Evolutionary conservation across 208 protist genomes (phyloP), one percentile per base, ranked within the genome.

Genomic region (Angomonas ambiguus): DNA sequence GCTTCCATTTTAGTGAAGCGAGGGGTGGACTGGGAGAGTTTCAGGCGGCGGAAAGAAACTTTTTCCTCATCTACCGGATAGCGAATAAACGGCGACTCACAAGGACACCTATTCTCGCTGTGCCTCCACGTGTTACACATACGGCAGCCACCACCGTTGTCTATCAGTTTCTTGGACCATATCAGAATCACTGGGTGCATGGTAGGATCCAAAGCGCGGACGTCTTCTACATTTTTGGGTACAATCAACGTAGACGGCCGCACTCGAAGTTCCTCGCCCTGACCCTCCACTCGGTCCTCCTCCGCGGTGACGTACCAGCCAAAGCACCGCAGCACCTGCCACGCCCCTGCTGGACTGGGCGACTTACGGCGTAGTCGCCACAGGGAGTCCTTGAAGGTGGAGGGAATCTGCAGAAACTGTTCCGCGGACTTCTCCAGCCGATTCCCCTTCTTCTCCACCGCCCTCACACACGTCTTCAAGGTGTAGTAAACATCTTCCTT

Each of bases 51-150:
- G 31, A 30, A 60, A 18, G 16, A 33, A 8, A 51, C 35, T 41
- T 64, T 25, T 10, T 34, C 30, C 38, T 48, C 60, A 25, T 13
- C 62, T 35, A 56, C 45, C 30, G 82, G 76, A 31, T 68, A 62
- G 30, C 76, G 74, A 28, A 76, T 49, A 69, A 92, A 92, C 3
- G 89, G 80, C 16, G 18, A 42, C 51, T 95, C 85, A 72, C 89
- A 95, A 18, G 87, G 89, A 62, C 87, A 93, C 25, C 67, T 72
- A 22, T 38, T 30, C 68, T 91, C 80, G 25, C 59, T 76, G 81
- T 93, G 86, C 31, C 74, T 57, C 87, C 89, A 95, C 34, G 76
- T 77, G 69, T 95, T 87, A 72, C 89, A 95, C 45, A 62, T 51
- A 0, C 72, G 61, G 63, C 86, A 95, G n/a, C 85, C 85, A 30